Percentiles rank a stretch among this genome's conserved stretches.
phyloP scores from a whole-genome alignment of 371 early-diverging fungal genomes.

The Actinomortierella wolfii region DNA sequence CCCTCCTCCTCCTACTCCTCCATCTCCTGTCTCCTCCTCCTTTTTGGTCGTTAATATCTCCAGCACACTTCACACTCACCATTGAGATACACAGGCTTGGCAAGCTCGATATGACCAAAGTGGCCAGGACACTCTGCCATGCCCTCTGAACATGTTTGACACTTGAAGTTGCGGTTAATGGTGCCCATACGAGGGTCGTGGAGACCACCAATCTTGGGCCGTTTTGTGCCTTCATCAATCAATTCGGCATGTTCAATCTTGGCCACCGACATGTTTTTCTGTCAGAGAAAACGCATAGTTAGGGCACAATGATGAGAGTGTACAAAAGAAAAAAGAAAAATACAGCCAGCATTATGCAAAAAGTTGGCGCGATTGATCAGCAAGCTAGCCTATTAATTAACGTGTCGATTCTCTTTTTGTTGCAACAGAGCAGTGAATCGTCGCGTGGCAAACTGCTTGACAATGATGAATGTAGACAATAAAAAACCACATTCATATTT shows the following conservation, averaged over 20 bases:
- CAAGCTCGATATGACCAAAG: slow-evolving; percentile 99
- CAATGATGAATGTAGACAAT: no score
- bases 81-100: slow-evolving; percentile 97
- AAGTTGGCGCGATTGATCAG: no score
- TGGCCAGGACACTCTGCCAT: slow-evolving; percentile 99
- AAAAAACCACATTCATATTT: no score
- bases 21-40: background rate
- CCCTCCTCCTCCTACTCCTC: background rate
- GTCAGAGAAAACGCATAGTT: slow-evolving; percentile 8
- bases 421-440: no score
- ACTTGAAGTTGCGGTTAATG: slow-evolving; percentile 97
- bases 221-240: slow-evolving; percentile 90
- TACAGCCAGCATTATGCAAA: background rate
- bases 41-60: background rate
- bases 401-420: no score
- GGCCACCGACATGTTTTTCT: slow-evolving; percentile 97
- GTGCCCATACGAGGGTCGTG: slow-evolving; percentile 99
- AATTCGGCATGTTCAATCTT: slow-evolving; percentile 96
- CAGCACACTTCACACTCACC: slow-evolving; percentile 46
- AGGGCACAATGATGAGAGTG: background rate
- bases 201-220: slow-evolving; percentile 86
- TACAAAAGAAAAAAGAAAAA: background rate
- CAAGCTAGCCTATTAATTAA: no score
- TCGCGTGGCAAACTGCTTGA: no score
- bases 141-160: slow-evolving; percentile 96